Evolutionary conservation across 805 yeast species (phyloP).

Genomic region (Kodamaea kaohsiungensis): DNA sequence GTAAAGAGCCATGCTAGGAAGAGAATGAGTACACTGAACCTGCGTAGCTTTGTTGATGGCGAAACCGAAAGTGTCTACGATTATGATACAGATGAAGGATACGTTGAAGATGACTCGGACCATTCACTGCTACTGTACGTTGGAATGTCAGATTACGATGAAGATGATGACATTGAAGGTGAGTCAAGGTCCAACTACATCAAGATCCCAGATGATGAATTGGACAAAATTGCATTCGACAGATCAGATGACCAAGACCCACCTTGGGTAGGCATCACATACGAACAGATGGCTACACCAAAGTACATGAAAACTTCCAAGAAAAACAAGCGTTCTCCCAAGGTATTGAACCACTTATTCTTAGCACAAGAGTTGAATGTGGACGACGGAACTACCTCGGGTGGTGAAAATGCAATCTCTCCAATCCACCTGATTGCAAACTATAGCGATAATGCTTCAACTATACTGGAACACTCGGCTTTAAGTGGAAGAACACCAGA

Average conservation of each 20-base stretch:
- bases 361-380: constrained; percentile 62
- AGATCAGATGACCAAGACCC: constrained; percentile 4
- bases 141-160: constrained; percentile 7
- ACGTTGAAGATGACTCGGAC: constrained; percentile 14
- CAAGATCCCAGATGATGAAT: not conserved
- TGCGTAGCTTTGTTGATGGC: constrained; percentile 21
- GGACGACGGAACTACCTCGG: constrained; percentile 6
- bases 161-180: constrained; percentile 4
- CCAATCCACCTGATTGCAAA: constrained; percentile 8
- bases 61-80: constrained; percentile 23
- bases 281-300: constrained; percentile 51
- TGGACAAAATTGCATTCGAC: constrained; percentile 5
- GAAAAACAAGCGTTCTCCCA: constrained; percentile 47
- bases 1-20: not conserved
- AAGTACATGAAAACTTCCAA: constrained; percentile 53
- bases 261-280: constrained; percentile 37
- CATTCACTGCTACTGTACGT: constrained; percentile 8
- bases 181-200: constrained; percentile 2
- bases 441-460: constrained; percentile 10
- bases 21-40: not conserved
- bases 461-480: constrained; percentile 11
- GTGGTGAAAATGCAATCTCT: constrained; percentile 4
- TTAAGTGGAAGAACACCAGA: constrained; percentile 13
- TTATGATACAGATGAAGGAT: constrained; percentile 22
- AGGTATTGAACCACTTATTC: constrained; percentile 52